phyloP scores from a whole-genome alignment of 139 green algal species.

The Nannochloris sp. region DNA sequence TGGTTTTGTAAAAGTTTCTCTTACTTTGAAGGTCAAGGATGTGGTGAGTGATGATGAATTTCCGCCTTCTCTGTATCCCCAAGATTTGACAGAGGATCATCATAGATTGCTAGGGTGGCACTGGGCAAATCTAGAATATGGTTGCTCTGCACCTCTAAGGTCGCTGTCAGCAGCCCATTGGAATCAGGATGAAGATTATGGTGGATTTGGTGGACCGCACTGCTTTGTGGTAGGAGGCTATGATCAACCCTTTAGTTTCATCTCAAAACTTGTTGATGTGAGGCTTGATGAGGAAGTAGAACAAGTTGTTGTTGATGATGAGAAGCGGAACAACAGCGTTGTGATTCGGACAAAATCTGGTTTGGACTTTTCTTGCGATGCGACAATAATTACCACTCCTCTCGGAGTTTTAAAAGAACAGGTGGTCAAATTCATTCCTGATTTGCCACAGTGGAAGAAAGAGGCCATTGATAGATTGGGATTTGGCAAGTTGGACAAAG shows the following conservation, averaged over 20 bases:
- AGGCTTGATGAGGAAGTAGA: slow-evolving; percentile 19
- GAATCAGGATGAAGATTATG: slow-evolving; percentile 82
- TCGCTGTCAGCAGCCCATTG: slow-evolving; percentile 59
- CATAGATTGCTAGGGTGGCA: slow-evolving; percentile 68
- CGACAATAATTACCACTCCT: slow-evolving; percentile 59
- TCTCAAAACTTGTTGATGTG: slow-evolving; percentile 36
- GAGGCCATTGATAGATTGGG: slow-evolving; percentile 56
- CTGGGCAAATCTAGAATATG: slow-evolving; percentile 84
- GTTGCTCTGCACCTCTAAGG: slow-evolving; percentile 48
- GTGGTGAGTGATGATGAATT: background rate
- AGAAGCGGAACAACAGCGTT: background rate
- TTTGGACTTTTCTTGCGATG: slow-evolving; percentile 31
- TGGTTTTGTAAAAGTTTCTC: background rate
- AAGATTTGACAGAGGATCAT: slow-evolving; percentile 21
- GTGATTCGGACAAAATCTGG: slow-evolving; percentile 20
- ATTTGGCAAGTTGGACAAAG: slow-evolving; percentile 81
- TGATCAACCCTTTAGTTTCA: slow-evolving; percentile 16
- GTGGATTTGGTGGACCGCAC: slow-evolving; percentile 79
- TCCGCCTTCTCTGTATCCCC: background rate
- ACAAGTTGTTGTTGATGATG: slow-evolving; percentile 5
- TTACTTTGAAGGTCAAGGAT: background rate
- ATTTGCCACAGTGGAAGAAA: slow-evolving; percentile 63
- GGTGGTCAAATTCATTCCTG: slow-evolving; percentile 56
- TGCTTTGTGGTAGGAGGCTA: slow-evolving; percentile 76
- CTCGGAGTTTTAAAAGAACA: slow-evolving; percentile 58